phyloP scores from a whole-genome alignment of 805 yeast genomes.

The Metschnikowia arizonensis region DNA sequence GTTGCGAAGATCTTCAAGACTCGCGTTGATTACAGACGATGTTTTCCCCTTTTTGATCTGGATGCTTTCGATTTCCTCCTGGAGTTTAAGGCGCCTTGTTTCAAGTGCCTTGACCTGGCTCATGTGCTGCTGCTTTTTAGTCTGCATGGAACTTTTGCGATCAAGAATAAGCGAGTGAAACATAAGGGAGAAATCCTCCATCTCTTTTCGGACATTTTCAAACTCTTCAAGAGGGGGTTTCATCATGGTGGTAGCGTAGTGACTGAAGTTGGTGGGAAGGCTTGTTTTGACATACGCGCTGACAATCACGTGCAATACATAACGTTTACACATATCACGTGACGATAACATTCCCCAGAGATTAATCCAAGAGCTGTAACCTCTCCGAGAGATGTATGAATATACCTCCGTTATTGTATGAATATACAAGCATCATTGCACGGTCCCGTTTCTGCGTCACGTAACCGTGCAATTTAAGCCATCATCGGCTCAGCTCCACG shows the following conservation, averaged over 20 bases:
- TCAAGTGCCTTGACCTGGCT: constrained; percentile 29
- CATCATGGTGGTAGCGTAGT: not conserved
- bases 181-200: constrained; percentile 36
- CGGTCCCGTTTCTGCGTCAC: no score
- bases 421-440: no score
- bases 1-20: constrained; percentile 22
- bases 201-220: constrained; percentile 31
- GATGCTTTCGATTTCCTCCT: constrained; percentile 28
- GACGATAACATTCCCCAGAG: no score
- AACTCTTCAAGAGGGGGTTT: constrained; percentile 29
- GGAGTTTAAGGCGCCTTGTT: constrained; percentile 28
- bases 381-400: not conserved
- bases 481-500: not conserved
- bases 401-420: no score
- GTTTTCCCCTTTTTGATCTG: constrained; percentile 26
- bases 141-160: constrained; percentile 30
- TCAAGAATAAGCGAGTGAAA: constrained; percentile 33
- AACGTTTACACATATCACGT: no score
- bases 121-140: constrained; percentile 31
- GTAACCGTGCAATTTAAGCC: no score
- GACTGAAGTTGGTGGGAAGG: not conserved
- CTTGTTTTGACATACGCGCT: constrained; percentile 3
- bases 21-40: constrained; percentile 24
- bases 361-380: no score
- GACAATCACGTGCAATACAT: not conserved